These are phyloP conservation scores for Tetrahymena thermophila DNA, from an alignment of 73 alveolate genomes.

Conservation along the genomic window DNA sequence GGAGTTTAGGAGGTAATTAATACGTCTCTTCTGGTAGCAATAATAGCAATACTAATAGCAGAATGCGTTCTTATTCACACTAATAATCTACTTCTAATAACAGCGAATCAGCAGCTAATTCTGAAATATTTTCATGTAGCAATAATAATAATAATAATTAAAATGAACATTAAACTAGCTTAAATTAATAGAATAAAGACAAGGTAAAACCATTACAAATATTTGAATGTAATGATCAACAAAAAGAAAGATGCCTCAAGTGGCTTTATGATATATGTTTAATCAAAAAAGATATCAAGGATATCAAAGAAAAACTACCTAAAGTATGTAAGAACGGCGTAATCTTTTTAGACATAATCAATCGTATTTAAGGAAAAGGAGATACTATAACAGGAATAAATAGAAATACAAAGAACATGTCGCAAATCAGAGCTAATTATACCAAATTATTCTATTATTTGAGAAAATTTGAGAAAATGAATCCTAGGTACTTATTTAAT, in stretches of 20 bases:
- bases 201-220: background rate
- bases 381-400: conserved; percentile 27
- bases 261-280: conserved; percentile 33
- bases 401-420: conserved; percentile 21
- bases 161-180: background rate
- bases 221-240: background rate
- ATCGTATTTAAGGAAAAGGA: conserved; percentile 31
- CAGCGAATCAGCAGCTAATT: background rate
- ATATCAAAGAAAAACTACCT: conserved; percentile 15
- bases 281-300: conserved; percentile 10
- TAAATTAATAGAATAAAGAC: background rate
- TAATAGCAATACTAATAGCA: background rate
- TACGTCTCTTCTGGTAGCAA: background rate
- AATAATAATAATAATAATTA: background rate
- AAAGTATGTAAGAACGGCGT: conserved; percentile 44
- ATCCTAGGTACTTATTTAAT: conserved; percentile 10
- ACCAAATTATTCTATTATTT: conserved; percentile 18
- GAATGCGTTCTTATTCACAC: background rate
- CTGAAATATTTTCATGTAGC: background rate
- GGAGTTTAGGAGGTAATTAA: background rate
- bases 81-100: background rate
- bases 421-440: conserved; percentile 28
- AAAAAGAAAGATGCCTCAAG: conserved; percentile 2
- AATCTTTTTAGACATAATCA: conserved; percentile 29
- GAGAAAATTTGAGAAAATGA: conserved; percentile 37